Evolutionary conservation across 257 asterid genomes (phyloP).

Genomic region (Thymus mandschuricus): DNA sequence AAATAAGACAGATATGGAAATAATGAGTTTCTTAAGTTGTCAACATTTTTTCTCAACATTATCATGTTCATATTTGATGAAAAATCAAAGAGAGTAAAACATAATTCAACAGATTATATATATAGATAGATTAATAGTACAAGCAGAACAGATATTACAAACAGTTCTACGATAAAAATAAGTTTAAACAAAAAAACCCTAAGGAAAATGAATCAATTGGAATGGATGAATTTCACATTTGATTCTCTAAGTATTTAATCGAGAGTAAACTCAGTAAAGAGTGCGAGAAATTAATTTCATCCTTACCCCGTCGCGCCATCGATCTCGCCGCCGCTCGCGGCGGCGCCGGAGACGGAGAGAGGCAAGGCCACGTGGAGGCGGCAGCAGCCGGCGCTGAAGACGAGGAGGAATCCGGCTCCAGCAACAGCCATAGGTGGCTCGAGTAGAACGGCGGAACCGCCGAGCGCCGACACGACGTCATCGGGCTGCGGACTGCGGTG

Average conservation of each 20-base stretch:
- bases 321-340: constrained; percentile 38
- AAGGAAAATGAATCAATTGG: background rate
- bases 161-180: constrained; percentile 9
- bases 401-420: constrained; percentile 54
- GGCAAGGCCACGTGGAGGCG: constrained; percentile 55
- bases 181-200: background rate
- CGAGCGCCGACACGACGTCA: constrained; percentile 80
- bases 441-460: constrained; percentile 87
- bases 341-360: constrained; percentile 48
- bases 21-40: no score
- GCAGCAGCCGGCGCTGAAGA: constrained; percentile 39
- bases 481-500: constrained; percentile 81
- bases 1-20: background rate
- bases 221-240: constrained; percentile 35
- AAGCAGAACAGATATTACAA: constrained; percentile 31
- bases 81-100: no score
- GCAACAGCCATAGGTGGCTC: constrained; percentile 79
- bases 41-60: no score
- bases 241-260: constrained; percentile 78
- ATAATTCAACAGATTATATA: background rate
- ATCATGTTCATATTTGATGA: no score
- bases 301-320: constrained; percentile 90
- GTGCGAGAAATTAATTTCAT: constrained; percentile 87
- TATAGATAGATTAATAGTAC: constrained; percentile 21
- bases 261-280: constrained; percentile 60